Evolutionary conservation across 176 grass and related monocot species (phyloP).

Genomic region (Raddia guianensis): DNA sequence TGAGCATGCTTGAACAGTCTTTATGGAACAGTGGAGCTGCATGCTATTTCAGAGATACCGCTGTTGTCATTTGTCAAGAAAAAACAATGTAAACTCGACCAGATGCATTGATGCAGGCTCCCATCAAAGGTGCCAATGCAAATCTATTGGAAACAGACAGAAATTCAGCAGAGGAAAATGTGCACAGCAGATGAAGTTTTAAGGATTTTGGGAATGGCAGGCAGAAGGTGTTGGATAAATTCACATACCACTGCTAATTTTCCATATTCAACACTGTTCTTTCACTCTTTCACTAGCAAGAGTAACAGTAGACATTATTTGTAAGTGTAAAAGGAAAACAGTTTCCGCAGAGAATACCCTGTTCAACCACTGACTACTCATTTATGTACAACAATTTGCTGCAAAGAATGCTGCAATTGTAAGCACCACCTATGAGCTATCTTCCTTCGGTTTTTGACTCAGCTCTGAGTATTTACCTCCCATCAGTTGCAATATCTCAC

Average conservation of each 20-base stretch:
- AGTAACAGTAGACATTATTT: slow-evolving; percentile 17
- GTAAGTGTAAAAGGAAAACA: background rate
- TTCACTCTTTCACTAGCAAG: slow-evolving; percentile 11
- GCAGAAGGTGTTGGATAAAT: background rate
- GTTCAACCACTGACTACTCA: slow-evolving; percentile 13
- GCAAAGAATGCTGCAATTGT: background rate
- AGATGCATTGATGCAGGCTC: background rate
- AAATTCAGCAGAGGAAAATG: background rate
- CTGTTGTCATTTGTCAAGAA: background rate
- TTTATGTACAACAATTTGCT: slow-evolving; percentile 44
- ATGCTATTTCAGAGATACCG: background rate
- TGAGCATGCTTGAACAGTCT: slow-evolving; percentile 3
- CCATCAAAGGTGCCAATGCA: background rate
- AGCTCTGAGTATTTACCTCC: slow-evolving; percentile 80
- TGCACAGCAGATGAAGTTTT: background rate
- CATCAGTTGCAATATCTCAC: slow-evolving; percentile 81
- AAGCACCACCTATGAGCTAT: slow-evolving; percentile 15
- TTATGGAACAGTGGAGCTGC: background rate
- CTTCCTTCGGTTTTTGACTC: slow-evolving; percentile 77
- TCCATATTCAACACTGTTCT: background rate
- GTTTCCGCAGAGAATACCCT: background rate
- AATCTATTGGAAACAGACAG: background rate
- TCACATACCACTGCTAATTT: background rate
- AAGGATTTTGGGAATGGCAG: background rate
- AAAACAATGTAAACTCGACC: background rate